Evolutionary conservation across 2,329 filamentous ascomycete genomes (phyloP).

Genomic region (Colletotrichum horii): DNA sequence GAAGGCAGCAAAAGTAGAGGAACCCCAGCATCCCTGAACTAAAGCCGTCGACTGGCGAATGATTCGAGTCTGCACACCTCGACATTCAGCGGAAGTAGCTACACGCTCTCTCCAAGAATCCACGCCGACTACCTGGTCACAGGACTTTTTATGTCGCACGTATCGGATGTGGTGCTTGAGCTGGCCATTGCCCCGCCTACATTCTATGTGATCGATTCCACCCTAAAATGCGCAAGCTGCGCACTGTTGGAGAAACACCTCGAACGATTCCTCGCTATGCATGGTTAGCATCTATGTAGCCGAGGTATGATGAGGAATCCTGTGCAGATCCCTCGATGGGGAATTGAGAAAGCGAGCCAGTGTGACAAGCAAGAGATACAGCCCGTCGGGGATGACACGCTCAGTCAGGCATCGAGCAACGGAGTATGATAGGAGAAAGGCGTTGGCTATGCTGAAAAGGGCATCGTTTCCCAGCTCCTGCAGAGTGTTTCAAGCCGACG

Average conservation of each 20-base stretch:
- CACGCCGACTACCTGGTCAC: background rate
- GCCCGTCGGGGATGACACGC: background rate
- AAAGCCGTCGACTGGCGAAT: background rate
- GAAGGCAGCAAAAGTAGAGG: background rate
- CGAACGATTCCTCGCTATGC: background rate
- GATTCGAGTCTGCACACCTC: rapidly evolving
- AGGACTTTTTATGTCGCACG: background rate
- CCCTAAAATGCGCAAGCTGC: background rate
- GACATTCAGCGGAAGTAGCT: background rate
- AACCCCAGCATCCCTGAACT: background rate
- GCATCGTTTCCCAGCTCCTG: background rate
- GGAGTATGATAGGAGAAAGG: background rate
- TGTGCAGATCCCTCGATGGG: background rate
- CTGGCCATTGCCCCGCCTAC: background rate
- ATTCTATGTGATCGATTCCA: background rate
- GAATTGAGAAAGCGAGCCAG: background rate
- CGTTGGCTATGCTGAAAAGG: background rate
- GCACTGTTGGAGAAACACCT: background rate
- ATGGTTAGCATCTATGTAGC: background rate
- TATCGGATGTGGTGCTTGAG: background rate
- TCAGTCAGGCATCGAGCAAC: background rate
- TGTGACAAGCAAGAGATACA: background rate
- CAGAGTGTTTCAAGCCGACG: background rate
- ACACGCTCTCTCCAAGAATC: background rate
- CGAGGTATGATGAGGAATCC: background rate